Percentiles rank a stretch among this genome's conserved stretches.
Conservation (phyloP, 2,329 filamentous ascomycete species). For the Albifimbria verrucaria region DNA sequence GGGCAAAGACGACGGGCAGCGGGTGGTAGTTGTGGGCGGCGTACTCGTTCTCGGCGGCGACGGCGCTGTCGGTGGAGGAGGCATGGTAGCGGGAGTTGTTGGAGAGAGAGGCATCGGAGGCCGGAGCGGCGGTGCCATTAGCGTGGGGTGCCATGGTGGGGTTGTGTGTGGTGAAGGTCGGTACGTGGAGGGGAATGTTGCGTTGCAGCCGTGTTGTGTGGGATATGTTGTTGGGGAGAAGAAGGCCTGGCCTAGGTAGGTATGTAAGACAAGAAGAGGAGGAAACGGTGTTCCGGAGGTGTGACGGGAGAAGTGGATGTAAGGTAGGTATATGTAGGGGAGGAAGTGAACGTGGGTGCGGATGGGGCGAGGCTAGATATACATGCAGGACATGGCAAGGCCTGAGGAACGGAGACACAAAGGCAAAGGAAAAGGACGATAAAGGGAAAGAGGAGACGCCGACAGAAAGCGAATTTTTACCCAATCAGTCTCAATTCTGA, state of each 20-base stretch:
- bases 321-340: too few species aligned
- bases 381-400: too few species aligned
- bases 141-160: constrained; percentile 58
- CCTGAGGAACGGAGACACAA: too few species aligned
- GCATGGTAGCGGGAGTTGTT: constrained; percentile 60
- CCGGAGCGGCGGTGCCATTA: constrained; percentile 31
- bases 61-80: constrained; percentile 73
- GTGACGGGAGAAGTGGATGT: neutral
- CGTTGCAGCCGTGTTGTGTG: constrained; percentile 13
- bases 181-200: neutral
- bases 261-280: neutral
- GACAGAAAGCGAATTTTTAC: neutral
- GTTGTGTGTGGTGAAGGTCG: constrained; percentile 3
- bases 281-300: neutral
- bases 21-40: constrained; percentile 99
- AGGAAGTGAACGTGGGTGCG: too few species aligned
- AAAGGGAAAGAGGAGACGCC: neutral
- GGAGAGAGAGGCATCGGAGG: constrained; percentile 23
- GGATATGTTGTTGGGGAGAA: constrained; percentile 18
- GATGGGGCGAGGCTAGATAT: too few species aligned
- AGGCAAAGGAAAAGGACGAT: too few species aligned
- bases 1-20: constrained; percentile 87
- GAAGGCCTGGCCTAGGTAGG: neutral
- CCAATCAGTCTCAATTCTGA: neutral
- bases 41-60: constrained; percentile 74